Conservation (phyloP, 2,329 filamentous ascomycete genomes). For the Dothidotthia symphoricarpi region DNA sequence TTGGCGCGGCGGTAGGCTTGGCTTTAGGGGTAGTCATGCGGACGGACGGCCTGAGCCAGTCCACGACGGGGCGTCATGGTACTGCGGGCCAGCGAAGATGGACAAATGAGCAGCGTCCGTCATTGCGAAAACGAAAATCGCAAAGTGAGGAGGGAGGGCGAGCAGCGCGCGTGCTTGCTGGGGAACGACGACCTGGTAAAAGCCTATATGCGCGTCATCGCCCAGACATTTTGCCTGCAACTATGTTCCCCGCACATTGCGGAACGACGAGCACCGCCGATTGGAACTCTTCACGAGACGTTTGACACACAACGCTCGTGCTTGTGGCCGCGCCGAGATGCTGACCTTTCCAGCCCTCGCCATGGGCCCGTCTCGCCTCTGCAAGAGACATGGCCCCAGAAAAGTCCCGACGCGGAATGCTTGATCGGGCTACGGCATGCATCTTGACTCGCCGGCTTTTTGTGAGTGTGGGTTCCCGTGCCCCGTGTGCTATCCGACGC, state of each 20-base stretch:
- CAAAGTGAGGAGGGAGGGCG: too few relatives aligned
- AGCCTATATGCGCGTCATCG: too few relatives aligned
- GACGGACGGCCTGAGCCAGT: too few relatives aligned
- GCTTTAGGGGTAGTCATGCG: conserved; percentile 29
- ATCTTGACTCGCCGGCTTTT: too few relatives aligned
- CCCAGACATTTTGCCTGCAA: neutral
- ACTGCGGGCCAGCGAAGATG: too few relatives aligned
- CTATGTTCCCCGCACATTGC: neutral
- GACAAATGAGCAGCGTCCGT: neutral
- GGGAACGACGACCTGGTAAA: too few relatives aligned
- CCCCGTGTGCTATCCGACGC: conserved; percentile 8
- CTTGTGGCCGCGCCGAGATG: conserved; percentile 1
- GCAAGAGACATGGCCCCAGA: conserved; percentile 11
- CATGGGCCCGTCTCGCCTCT: conserved; percentile 8
- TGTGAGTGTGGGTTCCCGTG: too few relatives aligned
- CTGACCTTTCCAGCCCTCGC: conserved; percentile 5
- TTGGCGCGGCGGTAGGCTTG: conserved; percentile 32
- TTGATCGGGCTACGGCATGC: too few relatives aligned
- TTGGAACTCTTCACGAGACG: neutral
- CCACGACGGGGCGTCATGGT: too few relatives aligned
- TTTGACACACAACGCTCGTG: too few relatives aligned
- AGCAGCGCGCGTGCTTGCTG: too few relatives aligned
- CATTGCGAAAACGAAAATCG: too few relatives aligned
- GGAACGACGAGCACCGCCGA: neutral
- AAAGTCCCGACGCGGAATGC: conserved; percentile 17